These are phyloP conservation scores for Gossypium turneri DNA, from an alignment of 345 rosid species.

Conservation along the genomic window DNA sequence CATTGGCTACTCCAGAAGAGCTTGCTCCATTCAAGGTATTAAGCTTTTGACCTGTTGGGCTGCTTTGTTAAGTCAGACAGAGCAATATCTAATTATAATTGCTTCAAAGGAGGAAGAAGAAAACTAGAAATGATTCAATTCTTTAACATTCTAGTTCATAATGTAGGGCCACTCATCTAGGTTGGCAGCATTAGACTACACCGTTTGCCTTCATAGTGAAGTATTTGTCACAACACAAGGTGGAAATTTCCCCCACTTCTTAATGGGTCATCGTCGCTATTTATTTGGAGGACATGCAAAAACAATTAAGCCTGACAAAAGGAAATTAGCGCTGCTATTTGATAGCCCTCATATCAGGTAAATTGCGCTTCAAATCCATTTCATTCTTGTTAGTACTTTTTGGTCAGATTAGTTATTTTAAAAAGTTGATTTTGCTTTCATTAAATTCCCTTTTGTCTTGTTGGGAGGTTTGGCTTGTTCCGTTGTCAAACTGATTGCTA, in stretches of 20 bases:
- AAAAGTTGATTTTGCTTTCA: not conserved
- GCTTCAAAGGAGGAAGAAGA: not conserved
- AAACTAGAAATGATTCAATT: not conserved
- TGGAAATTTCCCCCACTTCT: conserved; percentile 96
- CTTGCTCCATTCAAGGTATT: conserved; percentile 83
- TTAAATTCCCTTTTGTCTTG: too few species aligned
- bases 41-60: not conserved
- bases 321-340: conserved; percentile 79
- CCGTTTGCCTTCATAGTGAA: conserved; percentile 90
- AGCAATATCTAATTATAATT: not conserved
- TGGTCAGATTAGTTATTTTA: conserved; percentile 10
- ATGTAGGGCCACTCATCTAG: conserved; percentile 83
- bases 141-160: conserved; percentile 24
- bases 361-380: conserved; percentile 9
- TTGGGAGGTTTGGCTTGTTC: not conserved
- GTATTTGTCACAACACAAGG: conserved; percentile 98
- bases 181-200: conserved; percentile 93
- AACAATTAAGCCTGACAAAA: conserved; percentile 87
- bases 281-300: conserved; percentile 85
- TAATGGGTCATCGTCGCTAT: conserved; percentile 91
- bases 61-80: not conserved
- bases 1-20: conserved; percentile 72
- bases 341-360: conserved; percentile 81
- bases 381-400: not conserved
- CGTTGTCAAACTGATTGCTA: not conserved